Conservation (phyloP, 108 stramenopile species). For the Cyclotella distinguenda region DNA sequence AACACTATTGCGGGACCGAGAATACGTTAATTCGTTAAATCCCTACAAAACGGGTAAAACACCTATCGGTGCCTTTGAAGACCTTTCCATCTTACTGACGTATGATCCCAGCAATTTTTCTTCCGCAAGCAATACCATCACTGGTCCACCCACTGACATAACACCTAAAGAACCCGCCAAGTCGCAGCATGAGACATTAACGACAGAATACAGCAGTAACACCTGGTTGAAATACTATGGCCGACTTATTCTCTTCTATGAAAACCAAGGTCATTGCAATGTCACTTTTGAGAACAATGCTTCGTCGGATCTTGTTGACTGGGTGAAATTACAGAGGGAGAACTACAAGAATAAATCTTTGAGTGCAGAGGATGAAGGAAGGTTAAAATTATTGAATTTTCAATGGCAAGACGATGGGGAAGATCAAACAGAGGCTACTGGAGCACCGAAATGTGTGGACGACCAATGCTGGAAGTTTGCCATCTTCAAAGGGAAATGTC, state of each 20-base stretch:
- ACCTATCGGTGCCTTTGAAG: no score
- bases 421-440: background rate
- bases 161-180: background rate
- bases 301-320: background rate
- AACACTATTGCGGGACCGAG: no score
- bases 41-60: no score
- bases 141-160: no score
- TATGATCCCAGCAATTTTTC: no score
- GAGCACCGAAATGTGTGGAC: background rate
- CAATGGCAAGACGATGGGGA: background rate
- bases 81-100: no score
- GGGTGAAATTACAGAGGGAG: slow-evolving; percentile 6
- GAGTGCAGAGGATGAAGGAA: background rate
- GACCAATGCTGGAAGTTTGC: slow-evolving; percentile 4
- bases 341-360: background rate
- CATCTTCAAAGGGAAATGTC: slow-evolving; percentile 10
- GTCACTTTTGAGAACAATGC: background rate
- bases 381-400: background rate
- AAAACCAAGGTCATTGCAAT: slow-evolving; percentile 1
- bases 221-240: slow-evolving; percentile 9
- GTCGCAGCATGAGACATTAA: no score
- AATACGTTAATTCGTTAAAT: no score
- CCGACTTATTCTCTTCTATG: slow-evolving; percentile 7
- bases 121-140: no score
- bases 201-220: background rate